Evolutionary conservation across 164 flowering plant species (phyloP).

Genomic region (Nymphaea thermarum): DNA sequence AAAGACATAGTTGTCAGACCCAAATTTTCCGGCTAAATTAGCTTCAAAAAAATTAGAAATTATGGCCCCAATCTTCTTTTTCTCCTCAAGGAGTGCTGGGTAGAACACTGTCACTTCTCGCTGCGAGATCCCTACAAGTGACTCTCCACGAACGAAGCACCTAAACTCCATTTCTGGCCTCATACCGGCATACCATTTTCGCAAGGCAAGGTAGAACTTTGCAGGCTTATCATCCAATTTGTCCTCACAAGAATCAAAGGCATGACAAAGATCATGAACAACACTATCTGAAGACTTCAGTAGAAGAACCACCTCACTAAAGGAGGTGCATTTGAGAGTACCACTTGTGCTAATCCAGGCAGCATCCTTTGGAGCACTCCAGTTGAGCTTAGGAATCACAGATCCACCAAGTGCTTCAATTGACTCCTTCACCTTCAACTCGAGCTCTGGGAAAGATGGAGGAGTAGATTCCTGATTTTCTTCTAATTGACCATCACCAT

Average conservation of each 20-base stretch:
- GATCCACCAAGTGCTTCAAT: constrained; percentile 68
- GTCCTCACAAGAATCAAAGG: constrained; percentile 68
- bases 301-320: constrained; percentile 74
- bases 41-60: constrained; percentile 39
- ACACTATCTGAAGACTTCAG: constrained; percentile 66
- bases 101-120: constrained; percentile 80
- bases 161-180: constrained; percentile 85
- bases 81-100: constrained; percentile 48
- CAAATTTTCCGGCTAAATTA: constrained; percentile 35
- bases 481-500: constrained; percentile 1
- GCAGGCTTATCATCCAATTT: constrained; percentile 43
- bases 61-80: constrained; percentile 19
- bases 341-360: constrained; percentile 83
- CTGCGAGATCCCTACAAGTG: constrained; percentile 68
- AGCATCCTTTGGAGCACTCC: constrained; percentile 93
- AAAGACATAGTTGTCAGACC: constrained; percentile 55
- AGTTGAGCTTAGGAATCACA: constrained; percentile 82
- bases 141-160: constrained; percentile 43
- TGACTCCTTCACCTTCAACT: constrained; percentile 47
- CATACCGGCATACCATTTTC: constrained; percentile 73
- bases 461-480: constrained; percentile 3
- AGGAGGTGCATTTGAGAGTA: constrained; percentile 51
- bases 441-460: constrained; percentile 74
- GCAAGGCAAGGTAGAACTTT: constrained; percentile 61
- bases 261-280: constrained; percentile 72